phyloP scores from a whole-genome alignment of 2,329 filamentous ascomycete species.

The Teratosphaeria viscida region DNA sequence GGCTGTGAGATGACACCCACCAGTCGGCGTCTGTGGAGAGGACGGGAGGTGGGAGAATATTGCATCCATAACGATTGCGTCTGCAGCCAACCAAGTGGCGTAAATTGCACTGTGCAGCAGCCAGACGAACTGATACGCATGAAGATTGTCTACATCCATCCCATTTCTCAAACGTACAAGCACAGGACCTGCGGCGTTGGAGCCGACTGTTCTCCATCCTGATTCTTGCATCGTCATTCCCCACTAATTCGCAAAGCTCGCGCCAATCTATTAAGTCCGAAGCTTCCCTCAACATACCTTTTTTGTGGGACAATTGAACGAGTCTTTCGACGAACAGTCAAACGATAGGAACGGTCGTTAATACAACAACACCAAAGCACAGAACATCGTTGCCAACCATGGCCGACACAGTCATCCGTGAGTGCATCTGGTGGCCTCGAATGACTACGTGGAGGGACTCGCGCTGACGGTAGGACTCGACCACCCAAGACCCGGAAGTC shows the following conservation, averaged over 20 bases:
- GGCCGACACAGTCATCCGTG: conserved; percentile 1
- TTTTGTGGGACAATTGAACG: background rate
- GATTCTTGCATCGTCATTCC: background rate
- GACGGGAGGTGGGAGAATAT: background rate
- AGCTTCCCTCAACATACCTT: conserved; percentile 1
- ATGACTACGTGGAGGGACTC: background rate
- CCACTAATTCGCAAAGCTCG: background rate
- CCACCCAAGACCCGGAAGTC: conserved; percentile 27
- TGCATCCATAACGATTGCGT: background rate
- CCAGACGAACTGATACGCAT: too few species aligned
- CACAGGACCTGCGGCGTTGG: too few species aligned
- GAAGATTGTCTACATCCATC: background rate
- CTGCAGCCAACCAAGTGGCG: background rate
- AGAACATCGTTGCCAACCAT: background rate
- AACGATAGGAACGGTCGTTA: background rate
- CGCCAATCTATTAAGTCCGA: background rate
- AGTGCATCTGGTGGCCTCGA: background rate
- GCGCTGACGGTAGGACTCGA: background rate
- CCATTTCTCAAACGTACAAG: background rate
- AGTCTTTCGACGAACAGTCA: background rate
- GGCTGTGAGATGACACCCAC: background rate
- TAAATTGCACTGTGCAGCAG: background rate
- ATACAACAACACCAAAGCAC: background rate
- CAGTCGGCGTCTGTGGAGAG: background rate
- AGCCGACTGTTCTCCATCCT: too few species aligned